Evolutionary conservation across 2,329 filamentous ascomycete genomes (phyloP).

Genomic region (Ophiostoma perfectum): DNA sequence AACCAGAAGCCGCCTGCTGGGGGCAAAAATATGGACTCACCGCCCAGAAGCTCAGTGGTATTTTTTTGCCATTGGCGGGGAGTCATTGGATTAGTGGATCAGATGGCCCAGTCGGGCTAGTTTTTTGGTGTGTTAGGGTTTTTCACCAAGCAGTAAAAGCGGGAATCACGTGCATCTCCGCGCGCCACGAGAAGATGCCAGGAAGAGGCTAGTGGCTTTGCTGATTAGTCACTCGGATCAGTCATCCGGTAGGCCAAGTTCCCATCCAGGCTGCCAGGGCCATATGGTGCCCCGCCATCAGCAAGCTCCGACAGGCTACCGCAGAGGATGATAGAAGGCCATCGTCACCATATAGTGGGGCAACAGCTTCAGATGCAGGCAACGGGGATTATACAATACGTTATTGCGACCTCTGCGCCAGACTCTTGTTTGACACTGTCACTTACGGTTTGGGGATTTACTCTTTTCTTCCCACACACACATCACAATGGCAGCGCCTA

Average conservation of each 20-base stretch:
- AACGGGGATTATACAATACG: not conserved
- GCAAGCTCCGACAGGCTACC: constrained; percentile 1
- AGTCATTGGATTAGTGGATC: not conserved
- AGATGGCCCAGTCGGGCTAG: not conserved
- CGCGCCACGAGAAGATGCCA: constrained; percentile 1
- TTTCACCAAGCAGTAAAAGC: not conserved
- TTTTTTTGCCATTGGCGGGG: constrained; percentile 13
- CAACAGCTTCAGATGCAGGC: not conserved
- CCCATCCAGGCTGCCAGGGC: no score
- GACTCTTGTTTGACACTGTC: not conserved
- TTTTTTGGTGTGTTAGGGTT: constrained; percentile 14
- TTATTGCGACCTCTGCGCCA: not conserved
- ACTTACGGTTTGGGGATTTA: not conserved
- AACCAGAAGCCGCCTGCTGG: constrained; percentile 15
- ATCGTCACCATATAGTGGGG: constrained; percentile 15
- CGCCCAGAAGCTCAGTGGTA: not conserved
- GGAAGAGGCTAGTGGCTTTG: not conserved
- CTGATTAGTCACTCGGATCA: not conserved
- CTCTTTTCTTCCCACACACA: not conserved
- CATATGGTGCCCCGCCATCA: not conserved
- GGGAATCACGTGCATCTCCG: not conserved
- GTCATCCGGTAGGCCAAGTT: not conserved
- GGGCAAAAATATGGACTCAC: constrained; percentile 13
- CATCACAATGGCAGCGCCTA: constrained; percentile 52
- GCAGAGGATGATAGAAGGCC: not conserved